Evolutionary conservation across 352 stramenopile species (phyloP).

Genomic region (Peronospora destructor): DNA sequence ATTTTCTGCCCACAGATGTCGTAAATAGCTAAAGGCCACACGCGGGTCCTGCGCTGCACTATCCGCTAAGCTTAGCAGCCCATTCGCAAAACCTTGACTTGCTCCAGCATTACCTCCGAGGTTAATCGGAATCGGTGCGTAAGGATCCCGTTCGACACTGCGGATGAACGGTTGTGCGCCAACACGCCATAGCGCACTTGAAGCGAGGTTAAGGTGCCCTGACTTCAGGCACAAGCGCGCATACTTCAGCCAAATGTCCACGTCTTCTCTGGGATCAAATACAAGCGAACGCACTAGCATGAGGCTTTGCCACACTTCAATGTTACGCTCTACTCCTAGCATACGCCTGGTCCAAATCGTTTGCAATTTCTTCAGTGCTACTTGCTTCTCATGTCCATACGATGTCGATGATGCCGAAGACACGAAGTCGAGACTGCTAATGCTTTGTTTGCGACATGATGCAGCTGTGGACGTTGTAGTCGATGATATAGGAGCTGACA

Average conservation of each 20-base stretch:
- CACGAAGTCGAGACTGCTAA: conserved; percentile 75
- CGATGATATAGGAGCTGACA: conserved; percentile 38
- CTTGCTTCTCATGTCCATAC: conserved; percentile 68
- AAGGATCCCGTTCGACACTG: conserved; percentile 64
- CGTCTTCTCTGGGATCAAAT: conserved; percentile 83
- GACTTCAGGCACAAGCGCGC: conserved; percentile 88
- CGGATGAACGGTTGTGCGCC: conserved; percentile 74
- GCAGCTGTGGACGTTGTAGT: conserved; percentile 21
- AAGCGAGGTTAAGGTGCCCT: conserved; percentile 80
- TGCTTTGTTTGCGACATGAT: conserved; percentile 61
- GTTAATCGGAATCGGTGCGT: conserved; percentile 62
- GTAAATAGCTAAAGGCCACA: conserved; percentile 76
- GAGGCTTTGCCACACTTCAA: conserved; percentile 92
- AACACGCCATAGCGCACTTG: conserved; percentile 74
- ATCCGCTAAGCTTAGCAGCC: conserved; percentile 49
- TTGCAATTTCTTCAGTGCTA: conserved; percentile 67
- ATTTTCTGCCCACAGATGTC: conserved; percentile 76
- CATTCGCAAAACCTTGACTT: conserved; percentile 48
- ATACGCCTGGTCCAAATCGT: conserved; percentile 85
- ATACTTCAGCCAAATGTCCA: conserved; percentile 93
- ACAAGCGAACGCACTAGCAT: conserved; percentile 93
- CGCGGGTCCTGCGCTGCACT: conserved; percentile 64
- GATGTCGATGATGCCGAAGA: conserved; percentile 65
- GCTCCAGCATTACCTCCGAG: conserved; percentile 43
- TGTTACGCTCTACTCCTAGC: conserved; percentile 91